Percentiles rank a stretch among this genome's conserved stretches.
Evolutionary conservation across 495 filamentous ascomycete species (phyloP).

Genomic region (Aspergillus bridgeri): DNA sequence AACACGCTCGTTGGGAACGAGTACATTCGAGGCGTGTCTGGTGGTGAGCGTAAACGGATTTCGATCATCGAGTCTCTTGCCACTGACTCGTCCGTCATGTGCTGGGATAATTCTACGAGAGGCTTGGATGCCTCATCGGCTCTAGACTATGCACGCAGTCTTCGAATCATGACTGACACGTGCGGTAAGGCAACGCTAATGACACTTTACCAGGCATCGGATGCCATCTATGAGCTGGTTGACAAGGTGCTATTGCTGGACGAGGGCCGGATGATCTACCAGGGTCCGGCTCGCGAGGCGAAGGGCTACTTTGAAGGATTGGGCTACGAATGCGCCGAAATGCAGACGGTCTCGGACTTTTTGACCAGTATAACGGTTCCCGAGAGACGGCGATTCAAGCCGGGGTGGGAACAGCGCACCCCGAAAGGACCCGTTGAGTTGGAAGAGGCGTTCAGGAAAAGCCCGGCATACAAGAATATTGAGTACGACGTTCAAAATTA

Average conservation of each 20-base stretch:
- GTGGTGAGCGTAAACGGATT: slow-evolving; percentile 74
- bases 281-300: slow-evolving; percentile 67
- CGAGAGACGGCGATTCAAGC: slow-evolving; percentile 56
- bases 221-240: slow-evolving; percentile 79
- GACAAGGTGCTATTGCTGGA: slow-evolving; percentile 86
- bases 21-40: slow-evolving; percentile 81
- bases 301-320: slow-evolving; percentile 75
- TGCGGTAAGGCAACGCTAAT: slow-evolving; percentile 77
- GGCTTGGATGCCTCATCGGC: slow-evolving; percentile 82
- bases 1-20: slow-evolving; percentile 81
- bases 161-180: slow-evolving; percentile 74
- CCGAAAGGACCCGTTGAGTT: slow-evolving; percentile 70
- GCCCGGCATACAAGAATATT: slow-evolving; percentile 42
- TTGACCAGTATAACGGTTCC: slow-evolving; percentile 76
- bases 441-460: slow-evolving; percentile 52
- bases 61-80: slow-evolving; percentile 56
- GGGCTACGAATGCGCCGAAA: slow-evolving; percentile 70
- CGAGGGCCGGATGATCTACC: slow-evolving; percentile 73
- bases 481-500: slow-evolving; percentile 49
- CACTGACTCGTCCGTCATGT: slow-evolving; percentile 69
- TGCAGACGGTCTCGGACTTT: slow-evolving; percentile 81
- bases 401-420: slow-evolving; percentile 62
- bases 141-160: slow-evolving; percentile 63
- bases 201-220: slow-evolving; percentile 76
- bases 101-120: slow-evolving; percentile 82